These are phyloP conservation scores for Cyberlindnera xylosilytica DNA, from an alignment of 805 yeast genomes.

Conservation along the genomic window DNA sequence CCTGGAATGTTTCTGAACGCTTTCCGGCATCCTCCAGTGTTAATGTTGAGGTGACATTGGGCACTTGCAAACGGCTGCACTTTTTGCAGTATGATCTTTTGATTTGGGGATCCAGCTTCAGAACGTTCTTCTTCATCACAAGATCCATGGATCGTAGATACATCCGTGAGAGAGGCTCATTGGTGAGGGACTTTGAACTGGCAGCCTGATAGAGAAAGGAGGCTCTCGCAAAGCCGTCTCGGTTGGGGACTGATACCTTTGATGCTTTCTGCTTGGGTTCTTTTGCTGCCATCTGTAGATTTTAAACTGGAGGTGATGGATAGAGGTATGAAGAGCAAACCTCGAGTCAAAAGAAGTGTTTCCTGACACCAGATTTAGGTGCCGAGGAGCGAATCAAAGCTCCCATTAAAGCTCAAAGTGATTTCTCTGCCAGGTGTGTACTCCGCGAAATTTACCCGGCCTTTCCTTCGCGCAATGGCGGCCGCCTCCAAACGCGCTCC, in stretches of 20 bases:
- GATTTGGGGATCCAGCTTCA: conserved; percentile 58
- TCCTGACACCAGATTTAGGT: too few relatives aligned
- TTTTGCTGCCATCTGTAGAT: neutral
- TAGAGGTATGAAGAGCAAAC: too few relatives aligned
- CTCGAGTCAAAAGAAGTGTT: too few relatives aligned
- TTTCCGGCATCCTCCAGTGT: conserved; percentile 43
- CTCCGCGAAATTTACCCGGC: neutral
- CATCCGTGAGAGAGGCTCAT: conserved; percentile 48
- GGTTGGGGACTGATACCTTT: conserved; percentile 20
- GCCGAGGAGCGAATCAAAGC: too few relatives aligned
- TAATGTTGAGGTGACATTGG: conserved; percentile 42
- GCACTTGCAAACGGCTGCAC: conserved; percentile 51
- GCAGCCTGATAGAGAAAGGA: conserved; percentile 57
- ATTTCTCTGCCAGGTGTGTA: too few relatives aligned
- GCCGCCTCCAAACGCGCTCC: too few relatives aligned
- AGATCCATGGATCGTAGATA: conserved; percentile 53
- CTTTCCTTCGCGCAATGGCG: neutral
- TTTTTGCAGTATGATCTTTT: conserved; percentile 70
- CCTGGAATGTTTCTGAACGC: conserved; percentile 45
- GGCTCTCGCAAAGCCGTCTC: conserved; percentile 58
- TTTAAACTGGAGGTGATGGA: too few relatives aligned
- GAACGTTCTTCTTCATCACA: conserved; percentile 66
- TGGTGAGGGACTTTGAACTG: conserved; percentile 11
- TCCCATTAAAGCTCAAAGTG: too few relatives aligned
- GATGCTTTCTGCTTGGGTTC: neutral